phyloP scores from a whole-genome alignment of 768 basidiomycete genomes.

The Psilocybe subaeruginosa region DNA sequence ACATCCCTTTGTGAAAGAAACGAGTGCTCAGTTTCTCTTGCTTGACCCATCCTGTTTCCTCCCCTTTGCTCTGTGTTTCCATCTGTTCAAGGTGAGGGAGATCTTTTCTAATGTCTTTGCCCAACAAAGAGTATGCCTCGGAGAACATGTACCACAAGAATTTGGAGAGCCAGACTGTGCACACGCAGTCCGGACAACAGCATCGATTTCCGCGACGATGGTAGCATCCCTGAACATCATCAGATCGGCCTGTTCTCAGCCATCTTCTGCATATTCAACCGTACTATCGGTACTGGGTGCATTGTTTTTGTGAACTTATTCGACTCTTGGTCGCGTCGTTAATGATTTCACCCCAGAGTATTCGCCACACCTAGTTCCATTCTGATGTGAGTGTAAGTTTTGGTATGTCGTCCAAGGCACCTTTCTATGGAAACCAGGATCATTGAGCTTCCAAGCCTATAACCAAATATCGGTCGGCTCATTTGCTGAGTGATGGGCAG shows the following conservation, averaged over 20 bases:
- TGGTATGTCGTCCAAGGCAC: slow-evolving; percentile 27
- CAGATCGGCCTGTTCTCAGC: slow-evolving; percentile 32
- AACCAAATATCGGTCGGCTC: no score
- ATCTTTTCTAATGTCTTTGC: neutral
- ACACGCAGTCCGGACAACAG: neutral
- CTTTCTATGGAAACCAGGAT: neutral
- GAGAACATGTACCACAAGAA: neutral
- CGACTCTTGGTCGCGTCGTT: neutral
- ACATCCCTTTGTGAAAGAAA: neutral
- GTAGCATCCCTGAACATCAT: slow-evolving; percentile 1
- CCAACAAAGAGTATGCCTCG: neutral
- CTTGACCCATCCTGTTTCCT: neutral
- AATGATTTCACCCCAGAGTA: slow-evolving; percentile 22
- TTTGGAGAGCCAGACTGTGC: neutral
- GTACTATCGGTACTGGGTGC: slow-evolving; percentile 46
- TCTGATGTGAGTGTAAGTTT: slow-evolving; percentile 39
- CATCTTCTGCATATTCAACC: slow-evolving; percentile 45
- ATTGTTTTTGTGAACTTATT: slow-evolving; percentile 7
- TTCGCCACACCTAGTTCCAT: slow-evolving; percentile 47
- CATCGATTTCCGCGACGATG: neutral
- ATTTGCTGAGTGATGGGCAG: no score
- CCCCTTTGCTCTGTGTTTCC: neutral
- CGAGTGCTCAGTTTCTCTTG: neutral
- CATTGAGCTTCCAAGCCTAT: no score
- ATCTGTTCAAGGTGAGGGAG: neutral